These are phyloP conservation scores for Limnanthes douglasii DNA, from an alignment of 345 rosid species.

Conservation along the genomic window DNA sequence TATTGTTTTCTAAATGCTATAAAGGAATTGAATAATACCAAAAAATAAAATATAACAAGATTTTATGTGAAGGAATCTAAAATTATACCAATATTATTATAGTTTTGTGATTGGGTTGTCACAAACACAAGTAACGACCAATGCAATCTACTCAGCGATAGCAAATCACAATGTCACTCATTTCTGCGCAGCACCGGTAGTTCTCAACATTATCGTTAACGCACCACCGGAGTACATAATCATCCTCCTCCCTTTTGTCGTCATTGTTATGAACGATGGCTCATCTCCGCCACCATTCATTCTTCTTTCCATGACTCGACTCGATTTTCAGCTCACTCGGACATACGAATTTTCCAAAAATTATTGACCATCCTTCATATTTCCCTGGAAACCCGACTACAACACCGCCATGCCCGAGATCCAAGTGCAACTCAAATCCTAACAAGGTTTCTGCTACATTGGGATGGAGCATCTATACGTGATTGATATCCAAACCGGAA, in stretches of 20 bases:
- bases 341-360: conserved; percentile 88
- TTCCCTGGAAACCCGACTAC: conserved; percentile 94
- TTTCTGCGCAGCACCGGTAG: conserved; percentile 89
- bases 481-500: conserved; percentile 36
- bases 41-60: too few species aligned
- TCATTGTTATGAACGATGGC: conserved; percentile 80
- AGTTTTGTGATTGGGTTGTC: too few species aligned
- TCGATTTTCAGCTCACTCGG: conserved; percentile 70
- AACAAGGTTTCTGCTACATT: conserved; percentile 76
- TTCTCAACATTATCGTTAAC: conserved; percentile 66
- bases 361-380: conserved; percentile 73
- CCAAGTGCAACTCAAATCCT: conserved; percentile 76
- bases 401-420: conserved; percentile 47
- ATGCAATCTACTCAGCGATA: conserved; percentile 68
- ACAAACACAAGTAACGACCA: conserved; percentile 53
- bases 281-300: conserved; percentile 83
- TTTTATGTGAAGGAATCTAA: too few species aligned
- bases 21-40: too few species aligned
- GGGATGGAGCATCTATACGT: conserved; percentile 65
- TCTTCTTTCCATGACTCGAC: conserved; percentile 52
- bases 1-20: too few species aligned
- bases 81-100: too few species aligned
- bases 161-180: conserved; percentile 58
- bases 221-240: conserved; percentile 55
- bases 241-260: conserved; percentile 69